Evolutionary conservation across 1,284 basidiomycete genomes (phyloP), one percentile per base, ranked within the genome.

Genomic region (Sanghuangporus weigelae): DNA sequence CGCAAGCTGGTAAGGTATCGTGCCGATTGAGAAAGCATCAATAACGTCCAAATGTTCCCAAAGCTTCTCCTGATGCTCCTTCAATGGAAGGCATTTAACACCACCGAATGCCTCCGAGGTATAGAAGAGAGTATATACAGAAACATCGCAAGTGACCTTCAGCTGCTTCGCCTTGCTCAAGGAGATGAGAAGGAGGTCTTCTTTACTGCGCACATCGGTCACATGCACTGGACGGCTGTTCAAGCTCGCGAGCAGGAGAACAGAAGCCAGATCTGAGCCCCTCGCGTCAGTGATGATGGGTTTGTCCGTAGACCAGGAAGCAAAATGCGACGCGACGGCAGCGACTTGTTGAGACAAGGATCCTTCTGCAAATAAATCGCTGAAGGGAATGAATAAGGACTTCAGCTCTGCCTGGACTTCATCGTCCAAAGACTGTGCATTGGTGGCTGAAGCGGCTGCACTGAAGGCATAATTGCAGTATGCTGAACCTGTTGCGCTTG

Each of bases 101-200:
- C 77, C 77, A 4, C 87, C 87, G 78, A 85, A 95, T 68, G 92
- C 84, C 67, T 91, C 89, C 62, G 81, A 82, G 26, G 85, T 86
- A 78, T 95, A 96, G 86, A 98, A 98, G 65, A 99, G 80, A 10
- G 93, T 85, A 76, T 95, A 98, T 58, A 98, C 84, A 8, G 95
- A 88, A 40, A 98, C 94, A 71, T 99, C 97, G 74, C 96, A 98
- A 2, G 96, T 98, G 64, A 98, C 96, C 72, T 93, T 90, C 69
- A 99, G 84, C 35, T 91, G 83, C 80, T 96, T 97, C 61, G 90
- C 89, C 79, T 99, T 99, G 82, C 93, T 95, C 58, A 99, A 82
- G 6, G 91, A 89, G 73, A 99, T 98, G 64, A 99, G 79, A 46
- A 91, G 80, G 62, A 99, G 82, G 74, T 99, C 97, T 66, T 96